These are phyloP conservation scores for Ceratonia siliqua DNA, from an alignment of 306 rosid species.

Conservation along the genomic window DNA sequence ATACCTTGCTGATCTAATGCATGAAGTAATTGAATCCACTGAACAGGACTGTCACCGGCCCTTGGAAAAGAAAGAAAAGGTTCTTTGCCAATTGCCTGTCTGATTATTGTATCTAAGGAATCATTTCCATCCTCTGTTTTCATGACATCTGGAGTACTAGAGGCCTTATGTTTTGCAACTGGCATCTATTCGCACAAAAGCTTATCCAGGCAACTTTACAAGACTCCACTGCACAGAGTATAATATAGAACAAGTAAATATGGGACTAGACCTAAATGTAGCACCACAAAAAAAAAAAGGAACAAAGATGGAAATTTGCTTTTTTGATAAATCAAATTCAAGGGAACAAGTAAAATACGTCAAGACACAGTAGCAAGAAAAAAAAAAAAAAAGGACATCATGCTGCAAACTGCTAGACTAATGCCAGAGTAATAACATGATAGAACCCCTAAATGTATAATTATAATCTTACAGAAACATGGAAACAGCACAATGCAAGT, in stretches of 20 bases:
- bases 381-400: neutral
- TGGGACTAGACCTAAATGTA: conserved; percentile 4
- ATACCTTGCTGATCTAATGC: conserved; percentile 95
- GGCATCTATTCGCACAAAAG: conserved; percentile 56
- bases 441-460: neutral
- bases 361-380: neutral
- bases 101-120: conserved; percentile 69
- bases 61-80: conserved; percentile 72
- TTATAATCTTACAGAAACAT: neutral
- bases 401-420: neutral
- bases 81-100: conserved; percentile 76
- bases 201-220: conserved; percentile 31
- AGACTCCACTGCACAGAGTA: conserved; percentile 42
- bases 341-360: conserved; percentile 1
- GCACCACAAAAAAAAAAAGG: neutral
- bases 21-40: conserved; percentile 83
- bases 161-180: conserved; percentile 55
- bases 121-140: conserved; percentile 75
- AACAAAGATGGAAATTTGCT: neutral
- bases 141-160: conserved; percentile 59
- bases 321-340: neutral
- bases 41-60: conserved; percentile 71
- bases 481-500: neutral
- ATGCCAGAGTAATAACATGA: neutral
- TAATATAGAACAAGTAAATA: conserved; percentile 22